These are phyloP conservation scores for Rehmannia glutinosa DNA, from an alignment of 257 asterid genomes.

Conservation along the genomic window DNA sequence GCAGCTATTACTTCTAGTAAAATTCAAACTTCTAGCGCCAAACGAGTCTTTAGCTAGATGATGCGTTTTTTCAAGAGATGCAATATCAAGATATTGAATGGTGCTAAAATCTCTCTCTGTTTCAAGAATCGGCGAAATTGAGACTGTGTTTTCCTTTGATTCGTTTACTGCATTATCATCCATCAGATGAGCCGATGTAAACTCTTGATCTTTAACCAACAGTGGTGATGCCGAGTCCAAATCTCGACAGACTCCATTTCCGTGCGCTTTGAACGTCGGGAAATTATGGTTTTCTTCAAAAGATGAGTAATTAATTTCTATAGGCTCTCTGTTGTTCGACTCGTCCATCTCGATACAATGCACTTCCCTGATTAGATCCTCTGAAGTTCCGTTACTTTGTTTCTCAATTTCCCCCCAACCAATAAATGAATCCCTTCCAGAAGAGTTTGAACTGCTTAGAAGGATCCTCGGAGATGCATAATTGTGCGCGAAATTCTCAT, in stretches of 20 bases:
- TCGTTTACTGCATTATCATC: constrained; percentile 31
- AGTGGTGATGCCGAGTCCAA: too few species aligned
- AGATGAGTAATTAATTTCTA: constrained; percentile 17
- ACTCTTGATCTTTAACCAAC: constrained; percentile 20
- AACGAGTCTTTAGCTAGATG: constrained; percentile 27
- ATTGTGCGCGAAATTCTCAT: constrained; percentile 35
- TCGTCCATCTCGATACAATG: too few species aligned
- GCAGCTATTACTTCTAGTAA: constrained; percentile 63
- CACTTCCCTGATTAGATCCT: too few species aligned
- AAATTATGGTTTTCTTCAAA: constrained; percentile 18
- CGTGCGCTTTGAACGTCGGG: constrained; percentile 20
- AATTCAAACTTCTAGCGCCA: constrained; percentile 26
- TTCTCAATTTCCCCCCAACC: constrained; percentile 65
- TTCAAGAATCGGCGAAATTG: neutral
- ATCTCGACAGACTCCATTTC: too few species aligned
- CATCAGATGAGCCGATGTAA: constrained; percentile 14
- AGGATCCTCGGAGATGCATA: constrained; percentile 40
- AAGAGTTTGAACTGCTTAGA: constrained; percentile 37
- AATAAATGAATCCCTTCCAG: constrained; percentile 42
- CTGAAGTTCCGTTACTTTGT: constrained; percentile 34
- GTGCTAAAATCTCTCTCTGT: constrained; percentile 20
- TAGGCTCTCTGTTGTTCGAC: constrained; percentile 2
- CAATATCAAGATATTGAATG: constrained; percentile 29
- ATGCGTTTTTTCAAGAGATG: constrained; percentile 26
- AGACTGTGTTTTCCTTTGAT: constrained; percentile 16